Evolutionary conservation across 345 rosid species (phyloP).

Genomic region (Theobroma cacao): DNA sequence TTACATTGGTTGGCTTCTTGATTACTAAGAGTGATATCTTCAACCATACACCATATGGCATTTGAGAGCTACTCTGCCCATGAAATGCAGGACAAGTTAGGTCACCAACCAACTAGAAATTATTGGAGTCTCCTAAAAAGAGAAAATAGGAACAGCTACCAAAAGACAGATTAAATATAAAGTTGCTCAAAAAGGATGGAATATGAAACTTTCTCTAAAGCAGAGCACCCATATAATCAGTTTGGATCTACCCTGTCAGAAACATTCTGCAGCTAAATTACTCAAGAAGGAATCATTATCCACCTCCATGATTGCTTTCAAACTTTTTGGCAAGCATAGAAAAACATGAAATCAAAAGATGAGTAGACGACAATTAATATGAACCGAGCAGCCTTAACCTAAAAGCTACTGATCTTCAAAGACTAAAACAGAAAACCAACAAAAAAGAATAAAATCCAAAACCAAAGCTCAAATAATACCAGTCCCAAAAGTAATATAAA

Average conservation of each 20-base stretch:
- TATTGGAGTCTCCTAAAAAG: background rate
- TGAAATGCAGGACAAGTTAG: conserved; percentile 17
- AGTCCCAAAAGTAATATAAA: background rate
- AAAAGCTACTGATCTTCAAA: background rate
- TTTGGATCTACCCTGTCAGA: background rate
- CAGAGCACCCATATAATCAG: conserved; percentile 1
- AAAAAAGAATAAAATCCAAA: background rate
- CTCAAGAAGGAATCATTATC: background rate
- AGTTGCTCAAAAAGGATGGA: background rate
- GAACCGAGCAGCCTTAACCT: background rate
- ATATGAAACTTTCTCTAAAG: background rate
- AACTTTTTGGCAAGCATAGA: background rate
- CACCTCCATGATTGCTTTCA: background rate
- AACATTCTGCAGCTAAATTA: background rate
- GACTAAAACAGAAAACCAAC: background rate
- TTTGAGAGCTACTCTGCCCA: conserved; percentile 17
- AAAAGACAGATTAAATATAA: background rate
- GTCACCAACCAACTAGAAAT: conserved; percentile 6
- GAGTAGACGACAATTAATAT: background rate
- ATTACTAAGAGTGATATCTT: conserved; percentile 26
- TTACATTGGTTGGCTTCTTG: conserved; percentile 30
- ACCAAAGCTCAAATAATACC: background rate
- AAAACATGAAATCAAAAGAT: background rate
- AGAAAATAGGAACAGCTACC: background rate
- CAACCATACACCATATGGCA: conserved; percentile 16